These are phyloP conservation scores for Chlorella sp. DNA, from an alignment of 139 green algal species.

Conservation along the genomic window DNA sequence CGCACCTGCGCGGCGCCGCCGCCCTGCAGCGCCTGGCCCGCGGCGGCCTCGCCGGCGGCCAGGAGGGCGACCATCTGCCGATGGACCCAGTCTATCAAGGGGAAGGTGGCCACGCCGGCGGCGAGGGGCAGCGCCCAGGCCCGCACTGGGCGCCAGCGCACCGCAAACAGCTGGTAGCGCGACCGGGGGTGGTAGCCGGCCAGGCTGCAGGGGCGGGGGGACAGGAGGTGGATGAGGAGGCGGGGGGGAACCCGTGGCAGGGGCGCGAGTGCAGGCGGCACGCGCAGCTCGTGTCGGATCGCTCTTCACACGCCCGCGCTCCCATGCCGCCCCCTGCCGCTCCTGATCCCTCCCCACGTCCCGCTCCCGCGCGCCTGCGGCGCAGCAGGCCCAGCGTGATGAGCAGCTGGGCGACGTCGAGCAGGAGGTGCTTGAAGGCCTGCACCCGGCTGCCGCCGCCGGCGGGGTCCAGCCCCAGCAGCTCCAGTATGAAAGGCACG, in stretches of 20 bases:
- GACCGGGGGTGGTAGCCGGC: slow-evolving; percentile 49
- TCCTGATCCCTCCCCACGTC: no score
- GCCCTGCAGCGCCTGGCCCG: not conserved
- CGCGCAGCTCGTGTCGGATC: no score
- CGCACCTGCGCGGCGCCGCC: not conserved
- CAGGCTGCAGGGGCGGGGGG: no score
- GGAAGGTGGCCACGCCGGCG: slow-evolving; percentile 39
- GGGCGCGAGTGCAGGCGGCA: no score
- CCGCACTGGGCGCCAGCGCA: slow-evolving; percentile 17
- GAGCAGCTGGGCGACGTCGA: slow-evolving; percentile 72
- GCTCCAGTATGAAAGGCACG: slow-evolving; percentile 61
- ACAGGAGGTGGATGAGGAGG: no score
- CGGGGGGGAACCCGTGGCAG: no score
- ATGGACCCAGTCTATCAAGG: slow-evolving; percentile 33
- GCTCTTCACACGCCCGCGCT: no score
- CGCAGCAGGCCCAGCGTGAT: slow-evolving; percentile 72
- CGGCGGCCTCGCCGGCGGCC: not conserved
- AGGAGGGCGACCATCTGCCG: slow-evolving; percentile 14
- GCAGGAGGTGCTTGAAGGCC: slow-evolving; percentile 69
- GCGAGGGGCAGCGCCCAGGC: slow-evolving; percentile 34
- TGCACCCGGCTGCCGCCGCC: slow-evolving; percentile 40
- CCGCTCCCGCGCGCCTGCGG: no score
- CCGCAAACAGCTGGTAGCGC: slow-evolving; percentile 46
- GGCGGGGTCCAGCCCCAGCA: slow-evolving; percentile 57
- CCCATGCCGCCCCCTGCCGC: no score